These are phyloP conservation scores for Dryadomyces quercus-mongolicae DNA, from an alignment of 2,329 filamentous ascomycete genomes.

Conservation along the genomic window DNA sequence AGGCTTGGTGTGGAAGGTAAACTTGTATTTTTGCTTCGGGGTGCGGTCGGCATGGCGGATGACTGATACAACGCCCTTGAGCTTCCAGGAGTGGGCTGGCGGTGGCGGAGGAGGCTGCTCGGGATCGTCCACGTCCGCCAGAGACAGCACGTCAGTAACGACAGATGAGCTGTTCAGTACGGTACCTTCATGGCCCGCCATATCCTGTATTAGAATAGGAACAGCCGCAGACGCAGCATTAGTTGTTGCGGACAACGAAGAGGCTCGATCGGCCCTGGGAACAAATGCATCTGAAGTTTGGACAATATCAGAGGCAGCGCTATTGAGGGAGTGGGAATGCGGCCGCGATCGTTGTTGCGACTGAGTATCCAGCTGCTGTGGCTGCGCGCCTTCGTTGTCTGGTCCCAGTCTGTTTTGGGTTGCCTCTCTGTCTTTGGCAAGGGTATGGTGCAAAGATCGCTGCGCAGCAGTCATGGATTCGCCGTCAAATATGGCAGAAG, in stretches of 20 bases:
- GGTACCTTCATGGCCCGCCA: background rate
- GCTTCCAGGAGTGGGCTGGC: conserved; percentile 90
- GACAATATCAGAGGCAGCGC: background rate
- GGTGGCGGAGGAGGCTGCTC: conserved; percentile 51
- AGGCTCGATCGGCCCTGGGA: background rate
- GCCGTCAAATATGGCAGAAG: background rate
- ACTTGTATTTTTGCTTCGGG: conserved; percentile 98
- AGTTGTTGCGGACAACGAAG: background rate
- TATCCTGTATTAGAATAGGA: background rate
- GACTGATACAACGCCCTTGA: conserved; percentile 95
- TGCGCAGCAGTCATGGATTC: conserved; percentile 11
- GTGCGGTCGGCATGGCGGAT: conserved; percentile 94
- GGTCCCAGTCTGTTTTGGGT: background rate
- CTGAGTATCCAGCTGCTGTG: background rate
- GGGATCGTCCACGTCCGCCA: conserved; percentile 14
- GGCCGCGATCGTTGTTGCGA: background rate
- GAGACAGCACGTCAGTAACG: background rate
- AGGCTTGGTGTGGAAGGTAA: conserved; percentile 92
- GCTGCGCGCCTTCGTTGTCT: background rate
- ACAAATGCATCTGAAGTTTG: conserved; percentile 1
- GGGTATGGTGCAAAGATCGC: conserved; percentile 7
- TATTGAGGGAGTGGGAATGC: background rate
- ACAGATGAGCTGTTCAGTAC: background rate
- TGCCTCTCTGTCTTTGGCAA: conserved; percentile 17
- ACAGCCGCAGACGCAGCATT: background rate